Percentiles rank a stretch among this genome's conserved stretches.
phyloP scores from a whole-genome alignment of 768 basidiomycete species.

The Serendipita sp. region DNA sequence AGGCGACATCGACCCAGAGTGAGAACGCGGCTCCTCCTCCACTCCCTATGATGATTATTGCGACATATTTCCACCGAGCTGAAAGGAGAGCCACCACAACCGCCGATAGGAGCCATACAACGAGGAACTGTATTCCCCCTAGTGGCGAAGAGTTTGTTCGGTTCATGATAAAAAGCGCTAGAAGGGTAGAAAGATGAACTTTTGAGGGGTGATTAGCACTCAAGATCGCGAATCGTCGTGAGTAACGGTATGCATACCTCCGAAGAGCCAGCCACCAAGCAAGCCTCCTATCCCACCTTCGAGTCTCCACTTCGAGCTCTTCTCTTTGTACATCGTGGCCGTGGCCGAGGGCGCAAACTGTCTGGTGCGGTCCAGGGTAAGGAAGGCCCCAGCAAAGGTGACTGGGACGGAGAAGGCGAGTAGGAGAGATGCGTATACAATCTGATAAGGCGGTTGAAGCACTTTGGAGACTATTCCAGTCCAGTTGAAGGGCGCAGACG shows the following conservation, averaged over 20 bases:
- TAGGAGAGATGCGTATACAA: conserved; percentile 47
- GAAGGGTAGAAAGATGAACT: conserved; percentile 48
- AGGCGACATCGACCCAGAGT: conserved; percentile 36
- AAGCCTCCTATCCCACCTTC: conserved; percentile 54
- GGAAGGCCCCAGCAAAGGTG: conserved; percentile 54
- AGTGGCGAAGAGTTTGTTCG: conserved; percentile 31
- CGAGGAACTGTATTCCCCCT: conserved; percentile 36
- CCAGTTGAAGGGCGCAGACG: background rate
- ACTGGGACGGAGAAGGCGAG: conserved; percentile 40
- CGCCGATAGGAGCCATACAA: conserved; percentile 42
- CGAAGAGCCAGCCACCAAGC: conserved; percentile 41
- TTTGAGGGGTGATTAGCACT: conserved; percentile 4
- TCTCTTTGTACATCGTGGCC: conserved; percentile 13
- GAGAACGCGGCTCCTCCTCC: conserved; percentile 37
- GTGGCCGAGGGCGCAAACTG: conserved; percentile 31
- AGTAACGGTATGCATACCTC: conserved; percentile 27
- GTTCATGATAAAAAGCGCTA: conserved; percentile 40
- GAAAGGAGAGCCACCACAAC: conserved; percentile 33
- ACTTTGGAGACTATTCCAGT: conserved; percentile 7
- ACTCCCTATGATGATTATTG: conserved; percentile 33
- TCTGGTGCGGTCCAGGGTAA: conserved; percentile 53
- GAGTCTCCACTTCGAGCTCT: conserved; percentile 26
- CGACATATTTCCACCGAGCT: conserved; percentile 35
- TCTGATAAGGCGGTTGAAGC: conserved; percentile 24
- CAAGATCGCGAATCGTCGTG: conserved; percentile 2